Percentiles rank a stretch among this genome's conserved stretches.
phyloP scores from a whole-genome alignment of 176 grass and related monocot species.

The Bromus sterilis region DNA sequence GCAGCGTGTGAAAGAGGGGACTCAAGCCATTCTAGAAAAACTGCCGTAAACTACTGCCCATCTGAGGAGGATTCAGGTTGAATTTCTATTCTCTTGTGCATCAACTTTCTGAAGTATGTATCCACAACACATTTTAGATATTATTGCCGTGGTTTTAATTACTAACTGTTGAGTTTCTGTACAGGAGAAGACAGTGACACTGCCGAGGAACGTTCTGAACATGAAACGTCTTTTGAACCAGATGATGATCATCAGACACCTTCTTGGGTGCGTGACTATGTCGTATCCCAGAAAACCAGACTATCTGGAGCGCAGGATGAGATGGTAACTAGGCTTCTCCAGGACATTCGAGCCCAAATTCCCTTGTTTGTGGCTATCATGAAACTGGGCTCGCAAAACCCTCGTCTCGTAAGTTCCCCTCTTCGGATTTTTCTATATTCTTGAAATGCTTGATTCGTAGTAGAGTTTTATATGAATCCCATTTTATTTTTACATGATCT shows the following conservation, averaged over 20 bases:
- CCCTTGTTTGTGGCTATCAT: neutral
- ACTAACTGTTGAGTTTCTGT: neutral
- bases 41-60: neutral
- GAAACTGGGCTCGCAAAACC: neutral
- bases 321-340: neutral
- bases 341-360: neutral
- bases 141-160: neutral
- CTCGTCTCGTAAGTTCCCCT: neutral
- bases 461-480: neutral
- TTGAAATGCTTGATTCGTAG: neutral
- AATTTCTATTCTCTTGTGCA: neutral
- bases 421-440: neutral
- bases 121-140: neutral
- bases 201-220: neutral
- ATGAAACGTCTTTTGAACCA: neutral
- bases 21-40: neutral
- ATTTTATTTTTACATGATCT: too few relatives aligned
- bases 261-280: neutral
- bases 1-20: neutral
- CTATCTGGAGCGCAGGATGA: slow-evolving; percentile 11
- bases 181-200: neutral
- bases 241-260: neutral
- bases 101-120: neutral
- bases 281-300: neutral
- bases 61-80: slow-evolving; percentile 27